phyloP scores from a whole-genome alignment of 176 grass and related monocot genomes.

The Bonia amplexicaulis region DNA sequence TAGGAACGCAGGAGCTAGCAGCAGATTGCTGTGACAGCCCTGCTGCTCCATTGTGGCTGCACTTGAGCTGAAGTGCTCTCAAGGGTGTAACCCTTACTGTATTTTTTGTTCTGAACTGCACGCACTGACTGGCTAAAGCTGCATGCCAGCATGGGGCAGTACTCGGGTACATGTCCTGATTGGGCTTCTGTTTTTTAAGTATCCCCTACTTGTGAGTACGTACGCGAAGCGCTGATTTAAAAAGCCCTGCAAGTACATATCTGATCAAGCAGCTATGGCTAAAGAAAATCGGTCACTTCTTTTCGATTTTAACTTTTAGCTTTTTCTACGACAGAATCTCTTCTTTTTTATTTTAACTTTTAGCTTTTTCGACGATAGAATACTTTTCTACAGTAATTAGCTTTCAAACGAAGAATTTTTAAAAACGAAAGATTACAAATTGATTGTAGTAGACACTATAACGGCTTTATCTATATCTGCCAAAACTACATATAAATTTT shows the following conservation, averaged over 20 bases:
- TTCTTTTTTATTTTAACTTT: no score
- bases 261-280: neutral
- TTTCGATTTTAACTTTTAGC: no score
- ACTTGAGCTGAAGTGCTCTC: neutral
- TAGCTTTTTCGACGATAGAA: no score
- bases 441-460: no score
- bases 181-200: neutral
- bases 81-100: neutral
- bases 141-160: neutral
- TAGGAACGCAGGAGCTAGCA: neutral
- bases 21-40: neutral
- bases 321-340: no score
- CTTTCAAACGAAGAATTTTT: no score
- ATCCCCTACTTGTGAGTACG: neutral
- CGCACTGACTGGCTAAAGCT: neutral
- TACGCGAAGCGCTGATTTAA: neutral
- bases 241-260: neutral
- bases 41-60: neutral
- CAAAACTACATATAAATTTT: no score
- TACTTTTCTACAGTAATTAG: no score
- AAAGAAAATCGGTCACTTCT: neutral
- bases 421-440: accelerated
- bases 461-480: no score
- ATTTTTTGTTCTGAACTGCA: conserved; percentile 1
- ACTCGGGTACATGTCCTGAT: neutral